These are phyloP conservation scores for Amanita brunnescens DNA, from an alignment of 768 basidiomycete genomes.

Conservation along the genomic window DNA sequence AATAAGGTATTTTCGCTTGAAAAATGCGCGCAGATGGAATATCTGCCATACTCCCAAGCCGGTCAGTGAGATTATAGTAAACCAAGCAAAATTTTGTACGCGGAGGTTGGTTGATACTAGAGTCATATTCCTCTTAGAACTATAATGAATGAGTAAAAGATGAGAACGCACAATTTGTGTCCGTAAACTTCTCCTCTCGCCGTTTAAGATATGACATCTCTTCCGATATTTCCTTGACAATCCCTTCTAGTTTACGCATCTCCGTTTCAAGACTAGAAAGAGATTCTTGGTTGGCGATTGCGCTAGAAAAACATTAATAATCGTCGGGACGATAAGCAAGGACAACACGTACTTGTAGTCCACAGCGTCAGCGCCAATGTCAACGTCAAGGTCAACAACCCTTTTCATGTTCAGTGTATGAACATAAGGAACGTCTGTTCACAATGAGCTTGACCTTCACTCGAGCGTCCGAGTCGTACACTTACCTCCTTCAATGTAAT, in stretches of 20 bases:
- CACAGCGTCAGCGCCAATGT: conserved; percentile 96
- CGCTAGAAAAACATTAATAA: conserved; percentile 37
- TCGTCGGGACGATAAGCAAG: background rate
- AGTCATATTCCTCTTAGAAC: conserved; percentile 4
- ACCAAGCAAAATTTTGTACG: conserved; percentile 89
- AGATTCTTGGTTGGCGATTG: conserved; percentile 97
- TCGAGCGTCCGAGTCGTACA: conserved; percentile 10
- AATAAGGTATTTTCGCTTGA: conserved; percentile 93
- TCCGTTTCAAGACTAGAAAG: conserved; percentile 93
- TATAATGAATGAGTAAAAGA: background rate
- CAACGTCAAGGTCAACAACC: conserved; percentile 87
- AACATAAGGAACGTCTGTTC: conserved; percentile 36
- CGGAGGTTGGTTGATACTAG: conserved; percentile 86
- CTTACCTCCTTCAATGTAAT: conserved; percentile 67
- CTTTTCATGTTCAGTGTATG: conserved; percentile 46
- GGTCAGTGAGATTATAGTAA: conserved; percentile 72
- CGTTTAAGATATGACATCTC: conserved; percentile 87
- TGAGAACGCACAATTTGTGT: conserved; percentile 73
- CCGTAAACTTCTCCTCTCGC: conserved; percentile 82
- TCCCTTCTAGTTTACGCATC: conserved; percentile 94
- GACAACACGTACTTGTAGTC: conserved; percentile 83
- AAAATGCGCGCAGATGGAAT: conserved; percentile 87
- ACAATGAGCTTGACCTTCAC: background rate
- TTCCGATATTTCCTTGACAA: conserved; percentile 91
- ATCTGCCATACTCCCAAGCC: conserved; percentile 92